Evolutionary conservation across 2,329 filamentous ascomycete genomes (phyloP).

Genomic region (Phialophora expanda): DNA sequence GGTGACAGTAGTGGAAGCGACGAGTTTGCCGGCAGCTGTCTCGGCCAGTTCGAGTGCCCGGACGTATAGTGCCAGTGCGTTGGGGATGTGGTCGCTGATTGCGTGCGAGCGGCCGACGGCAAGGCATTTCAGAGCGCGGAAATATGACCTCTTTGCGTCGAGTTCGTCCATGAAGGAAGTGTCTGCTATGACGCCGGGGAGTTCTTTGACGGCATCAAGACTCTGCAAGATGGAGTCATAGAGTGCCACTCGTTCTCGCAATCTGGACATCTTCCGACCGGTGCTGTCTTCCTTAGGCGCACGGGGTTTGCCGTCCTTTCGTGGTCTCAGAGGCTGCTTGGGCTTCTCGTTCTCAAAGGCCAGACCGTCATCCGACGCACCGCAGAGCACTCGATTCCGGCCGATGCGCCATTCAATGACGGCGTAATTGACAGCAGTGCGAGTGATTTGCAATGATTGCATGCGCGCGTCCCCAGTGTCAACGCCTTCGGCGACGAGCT

Average conservation of each 20-base stretch:
- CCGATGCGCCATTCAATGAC: conserved; percentile 95
- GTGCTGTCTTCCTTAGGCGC: conserved; percentile 66
- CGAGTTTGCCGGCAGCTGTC: conserved; percentile 56
- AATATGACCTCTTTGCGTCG: conserved; percentile 80
- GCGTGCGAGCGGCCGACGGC: conserved; percentile 85
- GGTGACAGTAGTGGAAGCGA: conserved; percentile 42
- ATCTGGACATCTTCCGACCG: conserved; percentile 75
- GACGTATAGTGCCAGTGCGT: conserved; percentile 83
- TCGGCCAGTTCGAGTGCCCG: conserved; percentile 69
- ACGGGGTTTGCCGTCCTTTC: conserved; percentile 56
- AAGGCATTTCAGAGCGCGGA: conserved; percentile 85
- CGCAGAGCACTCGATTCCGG: conserved; percentile 85
- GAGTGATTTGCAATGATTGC: conserved; percentile 90
- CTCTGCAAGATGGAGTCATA: conserved; percentile 93
- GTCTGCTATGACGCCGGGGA: conserved; percentile 89
- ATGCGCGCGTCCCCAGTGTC: conserved; percentile 82
- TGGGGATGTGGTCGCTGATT: conserved; percentile 71
- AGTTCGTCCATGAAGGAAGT: conserved; percentile 75
- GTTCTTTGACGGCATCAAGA: conserved; percentile 83
- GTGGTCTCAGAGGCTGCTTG: conserved; percentile 60
- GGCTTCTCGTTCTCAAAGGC: conserved; percentile 54
- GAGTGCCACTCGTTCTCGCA: conserved; percentile 85
- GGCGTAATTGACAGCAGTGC: conserved; percentile 91
- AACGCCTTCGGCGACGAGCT: conserved; percentile 81
- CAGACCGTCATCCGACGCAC: conserved; percentile 77